phyloP scores from a whole-genome alignment of 1,284 basidiomycete genomes.

The Ustilago curta region DNA sequence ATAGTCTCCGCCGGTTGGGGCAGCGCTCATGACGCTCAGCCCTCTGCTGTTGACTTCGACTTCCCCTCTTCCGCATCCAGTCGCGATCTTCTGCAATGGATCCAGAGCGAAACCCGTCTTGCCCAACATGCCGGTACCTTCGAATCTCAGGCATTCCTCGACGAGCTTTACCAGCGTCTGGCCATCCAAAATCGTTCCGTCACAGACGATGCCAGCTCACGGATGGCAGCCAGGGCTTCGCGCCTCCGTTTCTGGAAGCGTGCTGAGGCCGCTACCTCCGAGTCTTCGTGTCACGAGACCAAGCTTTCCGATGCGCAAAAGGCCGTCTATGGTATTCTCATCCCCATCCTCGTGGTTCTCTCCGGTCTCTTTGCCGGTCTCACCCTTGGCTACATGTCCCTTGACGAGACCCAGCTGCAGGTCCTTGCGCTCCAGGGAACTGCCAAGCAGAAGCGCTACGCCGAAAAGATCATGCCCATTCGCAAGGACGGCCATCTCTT shows the following conservation, averaged over 20 bases:
- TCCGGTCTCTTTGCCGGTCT: slow-evolving; percentile 79
- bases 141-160: slow-evolving; percentile 26
- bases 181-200: slow-evolving; percentile 21
- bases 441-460: slow-evolving; percentile 81
- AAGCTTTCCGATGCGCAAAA: slow-evolving; percentile 42
- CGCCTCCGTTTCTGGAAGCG: slow-evolving; percentile 41
- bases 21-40: slow-evolving; percentile 13
- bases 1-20: slow-evolving; percentile 18
- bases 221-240: slow-evolving; percentile 5
- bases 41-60: slow-evolving; percentile 13
- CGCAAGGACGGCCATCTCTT: slow-evolving; percentile 73
- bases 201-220: neutral
- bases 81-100: slow-evolving; percentile 27
- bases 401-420: slow-evolving; percentile 90
- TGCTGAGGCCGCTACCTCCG: slow-evolving; percentile 12
- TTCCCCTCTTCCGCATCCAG: neutral
- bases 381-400: slow-evolving; percentile 89
- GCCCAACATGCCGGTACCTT: neutral
- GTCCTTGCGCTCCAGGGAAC: slow-evolving; percentile 87
- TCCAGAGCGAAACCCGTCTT: slow-evolving; percentile 14
- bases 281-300: slow-evolving; percentile 21
- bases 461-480: slow-evolving; percentile 86
- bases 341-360: slow-evolving; percentile 74
- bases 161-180: slow-evolving; percentile 40
- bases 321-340: slow-evolving; percentile 70